Base-by-base conservation (phyloP, 148 eudicot genomes). In the Fagopyrum tataricum region DNA sequence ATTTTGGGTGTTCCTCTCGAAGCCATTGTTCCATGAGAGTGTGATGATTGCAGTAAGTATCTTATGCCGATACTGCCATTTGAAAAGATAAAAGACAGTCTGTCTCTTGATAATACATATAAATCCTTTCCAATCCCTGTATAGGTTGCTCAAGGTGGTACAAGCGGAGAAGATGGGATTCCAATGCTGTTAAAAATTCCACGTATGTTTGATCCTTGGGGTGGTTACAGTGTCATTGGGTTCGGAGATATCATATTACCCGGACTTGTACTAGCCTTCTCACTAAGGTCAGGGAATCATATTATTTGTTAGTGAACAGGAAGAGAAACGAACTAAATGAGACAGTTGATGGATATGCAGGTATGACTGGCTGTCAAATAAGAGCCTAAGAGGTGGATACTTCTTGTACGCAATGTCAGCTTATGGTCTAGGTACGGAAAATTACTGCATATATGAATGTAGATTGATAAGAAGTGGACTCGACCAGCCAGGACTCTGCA, bases 141-240 rank as follows among this genome's bases (percentile, higher is more conserved):
- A 71, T 74, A 96, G 99, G 99, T 96, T 64, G 99, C 99, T 42
- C 94, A 97, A 61, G 99, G 97, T 49, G 97, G 89, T 81, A 84
- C 80, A 59, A 96, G 96, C 77, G 99, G 99, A 74, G 99, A 96
- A 79, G 99, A 96, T 82, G 99, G 99, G 31, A 92, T 96, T 14
- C 99, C 99, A 31, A 96, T 96, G 99, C 86, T 96, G 75, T 78
- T 96, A 75, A 96, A 96, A 85, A 96, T 96, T 68, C 99, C 99
- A 15, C 84, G 99, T 44, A 89, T 96, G 91, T 87, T 85, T 79
- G 99, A 96, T 78, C 99, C 97, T 75, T 96, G 99, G 99, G 97
- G 97, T 47, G 99, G 99, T 73, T 89, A 88, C 86, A 96, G 99
- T 77, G 90, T 96, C 78, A 96, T 96, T 77, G 99, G 99, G 74